A percentile compares a stretch with the other conserved stretches of the same genome.
These are phyloP conservation scores for Oemleria cerasiformis DNA, from an alignment of 306 rosid genomes.

Conservation along the genomic window DNA sequence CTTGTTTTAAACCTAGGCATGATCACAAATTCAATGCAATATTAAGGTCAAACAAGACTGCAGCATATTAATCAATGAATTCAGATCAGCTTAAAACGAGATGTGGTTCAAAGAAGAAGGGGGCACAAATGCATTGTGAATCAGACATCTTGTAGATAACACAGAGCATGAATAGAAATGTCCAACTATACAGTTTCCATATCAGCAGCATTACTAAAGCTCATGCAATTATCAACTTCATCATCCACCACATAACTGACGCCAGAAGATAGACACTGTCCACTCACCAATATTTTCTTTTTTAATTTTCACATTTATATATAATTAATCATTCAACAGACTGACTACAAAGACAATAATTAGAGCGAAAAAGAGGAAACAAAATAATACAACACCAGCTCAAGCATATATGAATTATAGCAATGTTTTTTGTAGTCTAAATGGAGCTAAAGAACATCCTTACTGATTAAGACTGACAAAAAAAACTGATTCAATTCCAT, in stretches of 20 bases:
- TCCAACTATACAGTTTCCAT: conserved; percentile 5
- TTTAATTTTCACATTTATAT: background rate
- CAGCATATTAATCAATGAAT: background rate
- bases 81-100: background rate
- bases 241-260: conserved; percentile 26
- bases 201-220: conserved; percentile 21
- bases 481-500: background rate
- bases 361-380: background rate
- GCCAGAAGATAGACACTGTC: conserved; percentile 14
- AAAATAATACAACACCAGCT: conserved; percentile 2
- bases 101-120: conserved; percentile 14
- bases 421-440: background rate
- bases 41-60: conserved; percentile 13
- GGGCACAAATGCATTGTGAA: background rate
- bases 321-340: conserved; percentile 6
- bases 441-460: too few relatives aligned
- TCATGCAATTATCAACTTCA: background rate
- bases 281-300: conserved; percentile 20
- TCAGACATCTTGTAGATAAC: conserved; percentile 8
- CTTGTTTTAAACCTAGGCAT: too few relatives aligned
- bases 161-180: background rate
- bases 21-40: background rate
- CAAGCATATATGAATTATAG: conserved; percentile 7
- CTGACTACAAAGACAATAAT: conserved; percentile 8
- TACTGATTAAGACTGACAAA: too few relatives aligned